These are phyloP conservation scores for Rhizopus microsporus DNA, from an alignment of 371 early-diverging fungal genomes.

Conservation along the genomic window DNA sequence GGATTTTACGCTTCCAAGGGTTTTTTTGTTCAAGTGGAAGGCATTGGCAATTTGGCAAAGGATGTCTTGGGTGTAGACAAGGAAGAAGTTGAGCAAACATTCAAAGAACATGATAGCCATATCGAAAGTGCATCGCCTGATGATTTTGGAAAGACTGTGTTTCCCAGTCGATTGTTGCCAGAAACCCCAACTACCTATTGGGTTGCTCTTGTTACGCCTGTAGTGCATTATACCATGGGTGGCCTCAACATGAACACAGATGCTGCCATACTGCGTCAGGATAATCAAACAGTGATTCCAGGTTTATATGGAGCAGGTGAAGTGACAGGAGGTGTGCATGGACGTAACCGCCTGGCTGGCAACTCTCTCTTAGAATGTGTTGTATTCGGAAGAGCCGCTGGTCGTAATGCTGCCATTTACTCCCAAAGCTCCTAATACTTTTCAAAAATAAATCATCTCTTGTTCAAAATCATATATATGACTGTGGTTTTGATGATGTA, in stretches of 20 bases:
- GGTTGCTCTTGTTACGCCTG: conserved; percentile 75
- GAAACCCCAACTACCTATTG: conserved; percentile 54
- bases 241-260: conserved; percentile 69
- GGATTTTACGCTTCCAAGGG: conserved; percentile 63
- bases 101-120: conserved; percentile 60
- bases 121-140: conserved; percentile 37
- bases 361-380: conserved; percentile 85
- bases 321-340: conserved; percentile 81
- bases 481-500: too few relatives aligned
- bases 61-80: conserved; percentile 50
- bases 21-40: conserved; percentile 58
- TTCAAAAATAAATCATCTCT: too few relatives aligned
- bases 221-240: conserved; percentile 89
- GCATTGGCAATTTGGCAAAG: conserved; percentile 54
- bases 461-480: too few relatives aligned
- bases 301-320: conserved; percentile 84
- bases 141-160: conserved; percentile 69
- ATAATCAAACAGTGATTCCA: conserved; percentile 12
- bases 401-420: conserved; percentile 50
- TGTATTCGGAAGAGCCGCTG: conserved; percentile 83
- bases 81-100: conserved; percentile 49
- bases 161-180: conserved; percentile 52
- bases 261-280: conserved; percentile 28
- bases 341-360: conserved; percentile 82
- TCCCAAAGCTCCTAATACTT: conserved; percentile 5